Percentiles rank a stretch among this genome's conserved stretches.
Conservation (phyloP, 2,329 filamentous ascomycete species). For the Cladosporium phlei region DNA sequence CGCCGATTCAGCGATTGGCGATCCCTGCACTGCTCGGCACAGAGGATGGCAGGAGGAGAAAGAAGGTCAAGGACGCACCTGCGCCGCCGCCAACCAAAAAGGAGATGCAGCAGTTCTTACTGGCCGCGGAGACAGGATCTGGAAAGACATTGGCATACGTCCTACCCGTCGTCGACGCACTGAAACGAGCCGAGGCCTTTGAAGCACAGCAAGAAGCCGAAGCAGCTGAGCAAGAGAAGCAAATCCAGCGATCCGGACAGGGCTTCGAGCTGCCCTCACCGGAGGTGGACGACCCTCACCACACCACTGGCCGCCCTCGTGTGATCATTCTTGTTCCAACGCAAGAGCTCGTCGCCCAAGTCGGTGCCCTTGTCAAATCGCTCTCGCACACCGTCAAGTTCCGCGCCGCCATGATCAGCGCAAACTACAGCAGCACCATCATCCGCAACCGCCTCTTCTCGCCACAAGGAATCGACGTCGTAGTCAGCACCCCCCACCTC, state of each 20-base stretch:
- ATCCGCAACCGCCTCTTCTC: constrained; percentile 84
- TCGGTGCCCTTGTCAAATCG: constrained; percentile 72
- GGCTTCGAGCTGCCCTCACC: constrained; percentile 35
- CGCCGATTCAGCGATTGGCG: constrained; percentile 81
- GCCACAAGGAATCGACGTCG: constrained; percentile 73
- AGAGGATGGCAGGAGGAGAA: constrained; percentile 36
- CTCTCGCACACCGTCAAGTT: constrained; percentile 84
- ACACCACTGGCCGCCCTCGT: constrained; percentile 71
- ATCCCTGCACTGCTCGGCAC: constrained; percentile 74
- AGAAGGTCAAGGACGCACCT: constrained; percentile 25
- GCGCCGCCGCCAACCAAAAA: constrained; percentile 21
- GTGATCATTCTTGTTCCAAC: constrained; percentile 87
- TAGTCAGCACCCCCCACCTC: constrained; percentile 85
- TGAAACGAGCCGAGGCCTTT: constrained; percentile 66
- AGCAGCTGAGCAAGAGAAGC: constrained; percentile 31
- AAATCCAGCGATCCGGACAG: constrained; percentile 18
- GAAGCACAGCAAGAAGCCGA: constrained; percentile 45
- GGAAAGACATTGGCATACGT: constrained; percentile 95
- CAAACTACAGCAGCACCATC: constrained; percentile 67
- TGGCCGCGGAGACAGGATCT: constrained; percentile 94
- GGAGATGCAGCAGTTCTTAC: constrained; percentile 62
- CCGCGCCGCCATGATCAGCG: constrained; percentile 76
- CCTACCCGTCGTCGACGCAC: constrained; percentile 73
- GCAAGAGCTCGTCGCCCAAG: constrained; percentile 84
- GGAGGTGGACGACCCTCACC: constrained; percentile 61